These are phyloP conservation scores for Nepenthes gracilis DNA, from an alignment of 148 eudicot genomes.

Conservation along the genomic window DNA sequence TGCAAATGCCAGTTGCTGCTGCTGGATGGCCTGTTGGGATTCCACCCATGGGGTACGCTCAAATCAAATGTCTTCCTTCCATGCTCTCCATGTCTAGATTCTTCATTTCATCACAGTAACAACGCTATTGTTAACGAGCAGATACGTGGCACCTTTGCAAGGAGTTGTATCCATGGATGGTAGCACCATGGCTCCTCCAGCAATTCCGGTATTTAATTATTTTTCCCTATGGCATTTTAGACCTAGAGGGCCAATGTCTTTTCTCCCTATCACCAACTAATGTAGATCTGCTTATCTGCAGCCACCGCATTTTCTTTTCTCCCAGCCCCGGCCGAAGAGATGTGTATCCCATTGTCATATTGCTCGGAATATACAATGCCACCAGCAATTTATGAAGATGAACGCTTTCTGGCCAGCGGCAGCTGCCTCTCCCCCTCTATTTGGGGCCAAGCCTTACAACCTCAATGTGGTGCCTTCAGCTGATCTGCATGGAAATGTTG, in stretches of 20 bases:
- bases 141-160: conserved; percentile 92
- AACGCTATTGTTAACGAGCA: conserved; percentile 19
- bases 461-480: conserved; percentile 54
- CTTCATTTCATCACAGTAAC: not conserved
- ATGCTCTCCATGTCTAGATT: not conserved
- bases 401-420: conserved; percentile 70
- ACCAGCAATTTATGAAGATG: conserved; percentile 79
- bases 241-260: not conserved
- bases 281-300: conserved; percentile 11
- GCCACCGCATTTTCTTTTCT: conserved; percentile 38
- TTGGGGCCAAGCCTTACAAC: conserved; percentile 66
- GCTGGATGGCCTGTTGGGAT: conserved; percentile 88
- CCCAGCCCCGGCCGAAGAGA: conserved; percentile 74
- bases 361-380: conserved; percentile 54
- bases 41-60: conserved; percentile 80
- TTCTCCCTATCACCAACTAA: not conserved
- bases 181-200: conserved; percentile 56
- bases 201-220: conserved; percentile 42
- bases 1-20: conserved; percentile 68
- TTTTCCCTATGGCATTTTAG: not conserved
- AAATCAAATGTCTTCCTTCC: conserved; percentile 2
- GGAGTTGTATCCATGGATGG: conserved; percentile 95
- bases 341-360: conserved; percentile 82
- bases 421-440: conserved; percentile 44
- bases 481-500: conserved; percentile 39